Evolutionary conservation across 768 basidiomycete genomes (phyloP).

Genomic region (Leccinum disarticulatum): DNA sequence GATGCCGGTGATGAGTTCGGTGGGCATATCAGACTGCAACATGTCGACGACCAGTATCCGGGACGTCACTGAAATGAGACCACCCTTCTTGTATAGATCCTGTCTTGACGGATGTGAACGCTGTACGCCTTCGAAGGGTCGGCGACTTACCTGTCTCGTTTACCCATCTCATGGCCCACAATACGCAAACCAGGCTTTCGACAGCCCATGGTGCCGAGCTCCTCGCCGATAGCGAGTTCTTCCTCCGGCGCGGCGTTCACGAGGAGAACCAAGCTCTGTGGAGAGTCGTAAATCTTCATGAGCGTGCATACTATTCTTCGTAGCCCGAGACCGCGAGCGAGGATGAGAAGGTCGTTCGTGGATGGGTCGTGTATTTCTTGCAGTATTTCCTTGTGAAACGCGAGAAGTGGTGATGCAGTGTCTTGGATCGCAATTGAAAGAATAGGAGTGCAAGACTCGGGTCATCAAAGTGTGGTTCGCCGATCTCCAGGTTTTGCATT

Average conservation of each 20-base stretch:
- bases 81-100: slow-evolving; percentile 83
- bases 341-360: slow-evolving; percentile 68
- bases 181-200: slow-evolving; percentile 80
- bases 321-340: slow-evolving; percentile 90
- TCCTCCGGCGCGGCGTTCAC: slow-evolving; percentile 86
- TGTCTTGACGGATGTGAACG: slow-evolving; percentile 49
- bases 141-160: slow-evolving; percentile 67
- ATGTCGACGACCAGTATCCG: slow-evolving; percentile 95
- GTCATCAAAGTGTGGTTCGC: slow-evolving; percentile 89
- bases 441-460: slow-evolving; percentile 90
- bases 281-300: slow-evolving; percentile 89
- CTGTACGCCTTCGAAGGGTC: not conserved
- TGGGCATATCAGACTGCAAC: slow-evolving; percentile 83
- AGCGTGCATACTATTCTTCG: slow-evolving; percentile 81
- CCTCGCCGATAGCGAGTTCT: slow-evolving; percentile 88
- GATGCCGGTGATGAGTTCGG: slow-evolving; percentile 83
- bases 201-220: slow-evolving; percentile 90
- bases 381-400: slow-evolving; percentile 68
- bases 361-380: slow-evolving; percentile 72
- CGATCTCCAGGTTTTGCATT: slow-evolving; percentile 61
- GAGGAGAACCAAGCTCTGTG: slow-evolving; percentile 79
- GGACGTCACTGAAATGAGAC: slow-evolving; percentile 88
- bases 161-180: slow-evolving; percentile 78
- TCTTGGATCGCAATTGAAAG: slow-evolving; percentile 85
- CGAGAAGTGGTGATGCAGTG: slow-evolving; percentile 66